Evolutionary conservation across 805 yeast species (phyloP).

Genomic region (Candida sithepensis): DNA sequence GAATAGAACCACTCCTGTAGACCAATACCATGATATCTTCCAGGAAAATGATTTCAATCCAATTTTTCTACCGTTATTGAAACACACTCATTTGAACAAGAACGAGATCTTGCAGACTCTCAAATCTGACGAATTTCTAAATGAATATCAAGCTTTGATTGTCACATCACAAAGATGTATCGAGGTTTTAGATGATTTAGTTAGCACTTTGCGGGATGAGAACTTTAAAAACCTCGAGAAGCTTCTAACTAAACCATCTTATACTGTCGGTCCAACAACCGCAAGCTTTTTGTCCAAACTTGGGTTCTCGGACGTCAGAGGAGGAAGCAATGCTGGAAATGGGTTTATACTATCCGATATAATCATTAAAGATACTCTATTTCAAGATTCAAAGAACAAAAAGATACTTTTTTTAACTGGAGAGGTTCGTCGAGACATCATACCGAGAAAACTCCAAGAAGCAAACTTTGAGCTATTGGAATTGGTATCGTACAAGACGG

Average conservation of each 20-base stretch:
- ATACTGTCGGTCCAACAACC: conserved; percentile 93
- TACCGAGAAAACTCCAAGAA: conserved; percentile 56
- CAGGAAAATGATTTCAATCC: conserved; percentile 36
- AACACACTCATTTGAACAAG: conserved; percentile 56
- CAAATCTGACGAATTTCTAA: conserved; percentile 37
- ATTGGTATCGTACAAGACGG: conserved; percentile 66
- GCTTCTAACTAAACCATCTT: conserved; percentile 52
- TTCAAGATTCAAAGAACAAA: conserved; percentile 16
- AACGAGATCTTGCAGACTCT: conserved; percentile 42
- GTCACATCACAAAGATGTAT: conserved; percentile 92
- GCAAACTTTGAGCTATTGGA: conserved; percentile 50
- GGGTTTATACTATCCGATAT: conserved; percentile 67
- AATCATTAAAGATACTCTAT: conserved; percentile 40
- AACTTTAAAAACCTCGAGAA: conserved; percentile 13
- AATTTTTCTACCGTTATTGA: conserved; percentile 68
- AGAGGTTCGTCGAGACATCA: conserved; percentile 73
- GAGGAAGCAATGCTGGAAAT: conserved; percentile 78
- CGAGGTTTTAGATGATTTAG: conserved; percentile 58
- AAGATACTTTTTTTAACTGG: conserved; percentile 78
- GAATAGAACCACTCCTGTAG: conserved; percentile 65
- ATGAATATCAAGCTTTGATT: conserved; percentile 49
- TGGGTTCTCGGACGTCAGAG: conserved; percentile 68
- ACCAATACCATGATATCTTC: conserved; percentile 56
- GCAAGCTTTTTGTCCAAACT: conserved; percentile 47
- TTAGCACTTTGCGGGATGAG: conserved; percentile 26